Conservation (phyloP, 2,329 filamentous ascomycete species). For the Clarireedia homoeocarpa region DNA sequence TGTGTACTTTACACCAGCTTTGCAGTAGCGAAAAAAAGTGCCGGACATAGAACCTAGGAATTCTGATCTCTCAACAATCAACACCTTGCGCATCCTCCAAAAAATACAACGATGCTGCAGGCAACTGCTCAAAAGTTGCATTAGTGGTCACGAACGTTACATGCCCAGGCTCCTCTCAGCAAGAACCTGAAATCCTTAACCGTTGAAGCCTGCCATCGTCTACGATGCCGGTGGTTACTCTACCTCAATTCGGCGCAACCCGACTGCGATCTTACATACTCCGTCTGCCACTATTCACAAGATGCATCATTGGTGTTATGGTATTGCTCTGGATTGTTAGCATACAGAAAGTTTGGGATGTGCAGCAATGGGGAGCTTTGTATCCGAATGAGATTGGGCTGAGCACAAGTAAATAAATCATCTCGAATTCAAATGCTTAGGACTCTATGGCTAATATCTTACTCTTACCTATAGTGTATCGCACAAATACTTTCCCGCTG, state of each 20-base stretch:
- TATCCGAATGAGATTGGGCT: slow-evolving; percentile 70
- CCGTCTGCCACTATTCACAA: slow-evolving; percentile 82
- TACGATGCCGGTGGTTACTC: slow-evolving; percentile 3
- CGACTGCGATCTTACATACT: slow-evolving; percentile 75
- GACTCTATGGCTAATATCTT: neutral
- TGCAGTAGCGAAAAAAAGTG: neutral
- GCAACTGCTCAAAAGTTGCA: neutral
- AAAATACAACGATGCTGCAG: neutral
- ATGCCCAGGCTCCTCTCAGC: neutral
- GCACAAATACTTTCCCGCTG: slow-evolving; percentile 85
- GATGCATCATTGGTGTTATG: slow-evolving; percentile 59
- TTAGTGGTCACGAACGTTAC: neutral
- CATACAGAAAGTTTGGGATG: slow-evolving; percentile 61
- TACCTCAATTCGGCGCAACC: slow-evolving; percentile 54
- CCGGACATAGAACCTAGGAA: neutral
- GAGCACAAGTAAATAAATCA: slow-evolving; percentile 53
- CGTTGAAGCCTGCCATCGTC: neutral
- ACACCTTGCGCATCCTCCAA: neutral
- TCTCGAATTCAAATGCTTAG: neutral
- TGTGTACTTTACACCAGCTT: neutral
- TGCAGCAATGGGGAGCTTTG: slow-evolving; percentile 70
- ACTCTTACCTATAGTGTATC: slow-evolving; percentile 59
- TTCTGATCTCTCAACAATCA: neutral
- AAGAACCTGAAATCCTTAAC: neutral
- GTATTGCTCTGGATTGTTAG: slow-evolving; percentile 61